These are phyloP conservation scores for Cyberlindnera mrakii DNA, from an alignment of 805 yeast genomes.

Conservation along the genomic window DNA sequence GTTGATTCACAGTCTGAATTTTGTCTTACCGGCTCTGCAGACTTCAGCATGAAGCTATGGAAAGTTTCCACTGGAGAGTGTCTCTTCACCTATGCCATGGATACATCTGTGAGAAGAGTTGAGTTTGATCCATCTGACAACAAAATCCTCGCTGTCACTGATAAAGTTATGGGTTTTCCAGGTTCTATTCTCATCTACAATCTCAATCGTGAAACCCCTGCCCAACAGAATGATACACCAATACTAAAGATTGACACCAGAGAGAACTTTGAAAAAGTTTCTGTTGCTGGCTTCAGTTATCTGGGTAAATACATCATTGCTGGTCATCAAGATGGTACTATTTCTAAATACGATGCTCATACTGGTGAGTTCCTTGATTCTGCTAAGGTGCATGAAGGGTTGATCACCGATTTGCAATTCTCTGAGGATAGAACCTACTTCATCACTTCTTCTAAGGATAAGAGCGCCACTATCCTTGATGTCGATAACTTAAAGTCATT, in stretches of 20 bases:
- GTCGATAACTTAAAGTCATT: constrained; percentile 66
- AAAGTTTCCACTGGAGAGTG: constrained; percentile 70
- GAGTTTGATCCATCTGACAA: constrained; percentile 73
- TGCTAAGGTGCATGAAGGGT: constrained; percentile 65
- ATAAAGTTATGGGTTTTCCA: constrained; percentile 84
- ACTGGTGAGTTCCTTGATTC: constrained; percentile 66
- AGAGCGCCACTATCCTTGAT: constrained; percentile 71
- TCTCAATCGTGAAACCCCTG: constrained; percentile 44
- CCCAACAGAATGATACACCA: constrained; percentile 48
- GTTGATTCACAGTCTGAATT: constrained; percentile 63
- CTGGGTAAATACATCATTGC: constrained; percentile 69
- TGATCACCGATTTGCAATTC: constrained; percentile 86
- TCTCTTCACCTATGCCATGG: constrained; percentile 63
- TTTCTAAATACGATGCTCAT: constrained; percentile 70
- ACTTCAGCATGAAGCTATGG: constrained; percentile 82
- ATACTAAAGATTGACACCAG: constrained; percentile 52
- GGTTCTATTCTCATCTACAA: constrained; percentile 72
- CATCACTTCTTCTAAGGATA: constrained; percentile 89
- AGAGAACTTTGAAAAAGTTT: constrained; percentile 55
- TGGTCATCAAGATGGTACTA: constrained; percentile 82
- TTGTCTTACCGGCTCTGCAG: constrained; percentile 88
- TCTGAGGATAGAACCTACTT: constrained; percentile 83
- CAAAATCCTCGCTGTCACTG: constrained; percentile 70
- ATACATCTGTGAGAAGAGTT: constrained; percentile 87
- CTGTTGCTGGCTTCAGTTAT: constrained; percentile 85